Evolutionary conservation across 805 yeast genomes (phyloP), one percentile per base, ranked within the genome.

Genomic region (Candida ipomoeae): DNA sequence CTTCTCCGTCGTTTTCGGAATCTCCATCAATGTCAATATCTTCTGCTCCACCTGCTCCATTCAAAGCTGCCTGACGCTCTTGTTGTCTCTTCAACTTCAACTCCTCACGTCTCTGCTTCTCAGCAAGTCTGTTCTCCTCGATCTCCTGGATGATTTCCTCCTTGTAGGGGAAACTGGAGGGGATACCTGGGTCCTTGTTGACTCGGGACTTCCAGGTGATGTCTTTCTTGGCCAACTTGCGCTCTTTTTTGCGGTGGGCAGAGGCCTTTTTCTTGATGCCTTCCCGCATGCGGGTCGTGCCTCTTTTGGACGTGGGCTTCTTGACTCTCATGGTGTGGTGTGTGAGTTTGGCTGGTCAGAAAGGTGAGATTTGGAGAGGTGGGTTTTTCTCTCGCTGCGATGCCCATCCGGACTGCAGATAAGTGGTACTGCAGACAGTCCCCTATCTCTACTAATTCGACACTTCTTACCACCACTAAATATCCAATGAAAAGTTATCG

Each of bases 261-360:
- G 92, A 81, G 2, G 96, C 91, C 72, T 94, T 94, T 81, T 90
- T 94, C 75, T 89, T 87, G 67, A 94, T 90, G 56, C 99, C 99
- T 69, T 91, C 96, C 64, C 90, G 83, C 88, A 91, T 82, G 69
- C 95, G 89, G 62, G 98, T 92, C 65, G 94, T 81, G 47, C 84
- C 78, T 73, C 98, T 83, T 72, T 92, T 94, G 53, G 96, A 87
- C 37, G 90, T 85, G 55, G 86, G 85, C 73, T 77, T 71, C 71
- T 77, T 71, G 51, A 75, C 76, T 71, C 77, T 77, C 79, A 73
- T 77, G 44, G 21, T 33, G 14, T 26, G 15, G 29, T 17, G 20
- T 15, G 21, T 34, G 37, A 17, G 26, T 26, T 8, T 11, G 17
- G 35, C 23, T 18, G 18, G 42, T 2, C 29, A 26, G 29, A 26